These are phyloP conservation scores for Millerago galiae DNA, from an alignment of 805 yeast species.

Conservation along the genomic window DNA sequence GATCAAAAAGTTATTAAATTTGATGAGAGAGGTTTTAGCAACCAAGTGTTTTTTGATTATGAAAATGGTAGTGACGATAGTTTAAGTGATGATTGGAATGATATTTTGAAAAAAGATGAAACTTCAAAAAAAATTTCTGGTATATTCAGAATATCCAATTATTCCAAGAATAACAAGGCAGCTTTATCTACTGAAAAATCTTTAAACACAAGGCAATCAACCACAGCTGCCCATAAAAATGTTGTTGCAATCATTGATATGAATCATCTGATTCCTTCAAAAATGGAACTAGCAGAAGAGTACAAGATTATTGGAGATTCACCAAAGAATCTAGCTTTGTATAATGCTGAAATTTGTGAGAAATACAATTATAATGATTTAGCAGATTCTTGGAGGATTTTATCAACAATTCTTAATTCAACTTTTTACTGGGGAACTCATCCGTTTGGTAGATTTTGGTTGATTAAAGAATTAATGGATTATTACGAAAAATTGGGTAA, in stretches of 20 bases:
- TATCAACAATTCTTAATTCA: slow-evolving; percentile 33
- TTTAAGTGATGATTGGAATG: slow-evolving; percentile 64
- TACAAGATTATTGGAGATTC: slow-evolving; percentile 58
- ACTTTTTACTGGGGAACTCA: slow-evolving; percentile 75
- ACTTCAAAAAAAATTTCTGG: slow-evolving; percentile 46
- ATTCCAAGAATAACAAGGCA: neutral
- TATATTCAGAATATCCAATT: slow-evolving; percentile 21
- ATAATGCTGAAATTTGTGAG: slow-evolving; percentile 67
- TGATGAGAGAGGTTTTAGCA: slow-evolving; percentile 50
- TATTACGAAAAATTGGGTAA: slow-evolving; percentile 62
- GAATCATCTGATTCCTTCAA: slow-evolving; percentile 65
- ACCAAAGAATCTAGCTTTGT: slow-evolving; percentile 57
- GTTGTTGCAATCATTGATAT: slow-evolving; percentile 62
- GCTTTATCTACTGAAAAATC: slow-evolving; percentile 19
- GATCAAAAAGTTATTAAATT: slow-evolving; percentile 39
- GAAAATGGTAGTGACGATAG: slow-evolving; percentile 45
- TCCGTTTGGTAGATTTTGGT: slow-evolving; percentile 67
- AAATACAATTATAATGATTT: slow-evolving; percentile 55
- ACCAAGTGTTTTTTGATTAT: slow-evolving; percentile 16
- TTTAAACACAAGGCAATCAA: slow-evolving; percentile 7
- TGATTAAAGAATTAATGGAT: slow-evolving; percentile 51
- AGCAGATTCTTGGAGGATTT: slow-evolving; percentile 68
- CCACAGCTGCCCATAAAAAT: slow-evolving; percentile 33
- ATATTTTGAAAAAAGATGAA: slow-evolving; percentile 51
- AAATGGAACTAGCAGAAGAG: slow-evolving; percentile 60